Evolutionary conservation across 768 basidiomycete species (phyloP).

Genomic region (Suillus hirtellus): DNA sequence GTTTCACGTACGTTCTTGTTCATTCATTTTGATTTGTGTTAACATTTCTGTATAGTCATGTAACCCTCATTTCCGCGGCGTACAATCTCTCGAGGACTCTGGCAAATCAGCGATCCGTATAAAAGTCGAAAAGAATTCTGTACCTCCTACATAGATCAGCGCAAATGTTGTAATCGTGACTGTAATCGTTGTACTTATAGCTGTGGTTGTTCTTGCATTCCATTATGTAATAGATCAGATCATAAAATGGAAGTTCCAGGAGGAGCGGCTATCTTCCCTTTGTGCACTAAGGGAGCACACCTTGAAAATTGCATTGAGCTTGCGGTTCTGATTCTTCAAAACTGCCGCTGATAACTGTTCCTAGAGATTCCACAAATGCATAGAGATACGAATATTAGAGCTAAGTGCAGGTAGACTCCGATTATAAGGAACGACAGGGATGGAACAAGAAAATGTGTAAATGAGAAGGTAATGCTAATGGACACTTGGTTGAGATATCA

Average conservation of each 20-base stretch:
- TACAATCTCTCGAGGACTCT: conserved; percentile 77
- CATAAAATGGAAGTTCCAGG: not conserved
- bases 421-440: conserved; percentile 16
- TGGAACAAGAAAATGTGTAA: conserved; percentile 1
- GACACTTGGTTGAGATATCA: conserved; percentile 20
- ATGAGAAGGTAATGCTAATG: conserved; percentile 11
- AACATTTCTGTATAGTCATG: conserved; percentile 50
- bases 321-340: not conserved
- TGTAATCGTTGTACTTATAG: not conserved
- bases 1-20: conserved; percentile 71
- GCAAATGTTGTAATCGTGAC: not conserved
- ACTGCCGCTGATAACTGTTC: not conserved
- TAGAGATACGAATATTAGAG: conserved; percentile 31
- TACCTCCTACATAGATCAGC: conserved; percentile 1
- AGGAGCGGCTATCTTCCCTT: not conserved
- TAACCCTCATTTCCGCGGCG: conserved; percentile 82
- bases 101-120: conserved; percentile 8
- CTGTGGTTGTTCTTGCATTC: not conserved
- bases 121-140: not conserved
- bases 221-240: not conserved
- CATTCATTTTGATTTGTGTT: not conserved
- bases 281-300: not conserved
- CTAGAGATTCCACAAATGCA: conserved; percentile 21
- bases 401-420: conserved; percentile 23
- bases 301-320: not conserved